Percentiles rank a stretch among this genome's conserved stretches.
phyloP scores from a whole-genome alignment of 2,329 filamentous ascomycete species.

The Alternaria incomplexa region DNA sequence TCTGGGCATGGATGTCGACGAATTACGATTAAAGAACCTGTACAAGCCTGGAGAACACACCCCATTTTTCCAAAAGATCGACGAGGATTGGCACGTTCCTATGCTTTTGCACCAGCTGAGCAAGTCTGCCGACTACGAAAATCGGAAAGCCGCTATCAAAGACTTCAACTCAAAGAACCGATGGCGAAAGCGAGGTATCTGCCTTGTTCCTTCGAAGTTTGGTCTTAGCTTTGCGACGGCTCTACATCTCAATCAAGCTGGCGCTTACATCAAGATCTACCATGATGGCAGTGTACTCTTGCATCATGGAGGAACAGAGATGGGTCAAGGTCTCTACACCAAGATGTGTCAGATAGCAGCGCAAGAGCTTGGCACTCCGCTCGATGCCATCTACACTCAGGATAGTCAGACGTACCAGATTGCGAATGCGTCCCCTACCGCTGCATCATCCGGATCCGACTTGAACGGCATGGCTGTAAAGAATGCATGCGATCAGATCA shows the following conservation, averaged over 20 bases:
- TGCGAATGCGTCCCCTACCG: slow-evolving; percentile 88
- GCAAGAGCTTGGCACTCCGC: slow-evolving; percentile 82
- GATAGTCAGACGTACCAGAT: slow-evolving; percentile 86
- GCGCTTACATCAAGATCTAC: slow-evolving; percentile 91
- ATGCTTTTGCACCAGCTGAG: slow-evolving; percentile 87
- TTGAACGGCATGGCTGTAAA: slow-evolving; percentile 93
- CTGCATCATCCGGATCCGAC: slow-evolving; percentile 91
- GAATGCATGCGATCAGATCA: slow-evolving; percentile 89
- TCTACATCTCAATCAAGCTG: slow-evolving; percentile 91
- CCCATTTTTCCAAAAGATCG: slow-evolving; percentile 86
- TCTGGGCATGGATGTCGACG: slow-evolving; percentile 81
- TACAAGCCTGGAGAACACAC: slow-evolving; percentile 78
- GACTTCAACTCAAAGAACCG: slow-evolving; percentile 83
- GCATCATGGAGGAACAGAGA: slow-evolving; percentile 93
- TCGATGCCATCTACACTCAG: slow-evolving; percentile 84
- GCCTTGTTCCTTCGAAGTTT: slow-evolving; percentile 92
- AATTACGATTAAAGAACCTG: slow-evolving; percentile 81
- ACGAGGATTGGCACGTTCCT: slow-evolving; percentile 87
- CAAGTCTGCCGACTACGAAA: slow-evolving; percentile 73
- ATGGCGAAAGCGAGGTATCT: slow-evolving; percentile 89
- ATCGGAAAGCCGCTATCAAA: slow-evolving; percentile 70
- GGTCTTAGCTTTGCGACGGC: slow-evolving; percentile 91
- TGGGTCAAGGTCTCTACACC: slow-evolving; percentile 95
- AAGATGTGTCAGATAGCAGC: slow-evolving; percentile 96
- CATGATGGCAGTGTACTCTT: slow-evolving; percentile 91